Evolutionary conservation across 306 rosid species (phyloP).

Genomic region (Luffa acutangula): DNA sequence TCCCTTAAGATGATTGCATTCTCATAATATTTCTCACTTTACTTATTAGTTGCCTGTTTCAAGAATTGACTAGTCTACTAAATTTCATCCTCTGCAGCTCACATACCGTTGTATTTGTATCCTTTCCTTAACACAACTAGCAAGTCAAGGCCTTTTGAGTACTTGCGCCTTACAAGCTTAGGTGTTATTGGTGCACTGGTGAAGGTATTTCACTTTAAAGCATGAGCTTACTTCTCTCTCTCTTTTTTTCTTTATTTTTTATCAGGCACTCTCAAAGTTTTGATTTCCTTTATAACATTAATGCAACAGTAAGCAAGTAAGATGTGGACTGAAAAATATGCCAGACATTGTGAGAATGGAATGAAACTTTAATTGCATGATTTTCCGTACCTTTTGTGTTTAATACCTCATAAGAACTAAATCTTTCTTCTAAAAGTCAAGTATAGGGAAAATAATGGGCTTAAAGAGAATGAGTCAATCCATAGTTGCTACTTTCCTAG

Average conservation of each 20-base stretch:
- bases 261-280: not conserved
- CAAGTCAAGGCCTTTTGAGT: slow-evolving; percentile 68
- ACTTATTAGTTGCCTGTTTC: not conserved
- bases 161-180: slow-evolving; percentile 74
- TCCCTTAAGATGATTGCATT: not conserved
- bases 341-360: not conserved
- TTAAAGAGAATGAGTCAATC: too few species aligned
- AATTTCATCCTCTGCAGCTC: slow-evolving; percentile 50
- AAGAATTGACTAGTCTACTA: not conserved
- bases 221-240: not conserved
- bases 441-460: not conserved
- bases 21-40: not conserved
- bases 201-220: slow-evolving; percentile 42
- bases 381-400: not conserved
- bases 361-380: not conserved
- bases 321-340: not conserved
- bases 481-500: too few species aligned
- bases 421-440: not conserved
- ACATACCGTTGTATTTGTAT: slow-evolving; percentile 65
- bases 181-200: slow-evolving; percentile 89
- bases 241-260: not conserved
- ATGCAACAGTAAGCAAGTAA: not conserved
- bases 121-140: slow-evolving; percentile 75
- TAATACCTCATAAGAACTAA: not conserved
- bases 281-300: not conserved